Base-by-base conservation (phyloP, 2,329 filamentous ascomycete genomes). In the Exophiala mesophila region DNA sequence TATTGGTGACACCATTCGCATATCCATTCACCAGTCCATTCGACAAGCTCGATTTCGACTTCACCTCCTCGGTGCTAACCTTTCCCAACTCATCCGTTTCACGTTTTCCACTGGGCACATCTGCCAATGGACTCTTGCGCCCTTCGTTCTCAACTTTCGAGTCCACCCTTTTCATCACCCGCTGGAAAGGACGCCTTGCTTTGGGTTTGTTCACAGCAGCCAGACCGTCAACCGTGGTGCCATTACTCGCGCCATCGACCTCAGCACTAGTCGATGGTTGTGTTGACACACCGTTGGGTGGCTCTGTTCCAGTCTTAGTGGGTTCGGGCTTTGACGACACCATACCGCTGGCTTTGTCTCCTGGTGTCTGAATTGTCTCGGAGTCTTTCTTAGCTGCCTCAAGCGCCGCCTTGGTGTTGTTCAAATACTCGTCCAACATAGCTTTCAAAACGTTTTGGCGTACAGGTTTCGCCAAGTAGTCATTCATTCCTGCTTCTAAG, bases 381-480 rank as follows among this genome's bases (percentile, higher is more conserved):
- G 34, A 13, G n/a, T 19, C 33, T 21, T 42, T 42, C 13, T 26
- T 39, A 4, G 40, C 40, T 9, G 43, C 39, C 5, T 41, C 30
- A 12, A 39, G 17, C 2, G 41, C 46, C 17, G 33, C 15, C 30
- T 49, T 46, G 16, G 39, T 51, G 16, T 45, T 52, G 18, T 45
- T 66, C 6, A 85, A 70, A 56, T 85, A 85, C 20, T 74, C 72
- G 54, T 85, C 80, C 9, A 97, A 69, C 68, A 96, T 90, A 58
- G 81, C 81, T 65, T 87, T 92, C 40, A 97, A 71, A 29, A 94
- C 82, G 34, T 89, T 85, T 3, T 85, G 87, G 47, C 88, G 78
- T n/a, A 97, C 90, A 1, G 90, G 90, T 62, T 97, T 97, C 12
- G 90, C 88, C 1, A 96, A 77, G 57, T 96, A 97, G 58, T 96